Evolutionary conservation across 2,329 filamentous ascomycete species (phyloP).

Genomic region (Aspergillus sp.): DNA sequence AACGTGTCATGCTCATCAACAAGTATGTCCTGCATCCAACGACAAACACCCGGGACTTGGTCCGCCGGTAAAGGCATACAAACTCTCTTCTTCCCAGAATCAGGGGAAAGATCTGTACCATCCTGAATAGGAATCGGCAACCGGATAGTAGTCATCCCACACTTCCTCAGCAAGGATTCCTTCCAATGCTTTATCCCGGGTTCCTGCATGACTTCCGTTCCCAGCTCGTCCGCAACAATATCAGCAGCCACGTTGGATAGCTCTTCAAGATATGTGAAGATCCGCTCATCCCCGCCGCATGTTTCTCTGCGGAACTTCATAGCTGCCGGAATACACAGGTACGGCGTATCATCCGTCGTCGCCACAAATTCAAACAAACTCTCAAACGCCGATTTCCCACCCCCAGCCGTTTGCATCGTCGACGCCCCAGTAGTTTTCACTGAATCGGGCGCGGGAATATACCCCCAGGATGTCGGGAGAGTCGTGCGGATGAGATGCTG

Average conservation of each 20-base stretch:
- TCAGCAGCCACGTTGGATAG: slow-evolving; percentile 60
- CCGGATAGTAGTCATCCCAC: slow-evolving; percentile 65
- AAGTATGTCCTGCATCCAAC: slow-evolving; percentile 54
- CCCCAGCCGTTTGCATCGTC: slow-evolving; percentile 26
- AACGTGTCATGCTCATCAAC: slow-evolving; percentile 63
- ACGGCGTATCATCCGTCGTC: slow-evolving; percentile 66
- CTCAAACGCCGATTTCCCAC: slow-evolving; percentile 55
- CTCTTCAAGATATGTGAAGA: slow-evolving; percentile 56
- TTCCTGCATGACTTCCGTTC: slow-evolving; percentile 63
- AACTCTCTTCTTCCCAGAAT: slow-evolving; percentile 3
- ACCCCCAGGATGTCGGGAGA: slow-evolving; percentile 75
- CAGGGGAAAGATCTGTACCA: neutral
- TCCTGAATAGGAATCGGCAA: slow-evolving; percentile 53
- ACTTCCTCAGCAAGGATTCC: slow-evolving; percentile 48
- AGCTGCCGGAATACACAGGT: slow-evolving; percentile 64
- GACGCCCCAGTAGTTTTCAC: slow-evolving; percentile 42
- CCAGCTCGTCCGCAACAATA: slow-evolving; percentile 55
- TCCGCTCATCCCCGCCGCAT: slow-evolving; percentile 66
- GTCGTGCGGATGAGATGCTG: slow-evolving; percentile 68
- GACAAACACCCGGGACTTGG: slow-evolving; percentile 36
- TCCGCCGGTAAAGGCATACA: slow-evolving; percentile 29
- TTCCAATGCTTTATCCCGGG: slow-evolving; percentile 22
- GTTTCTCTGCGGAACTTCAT: slow-evolving; percentile 62
- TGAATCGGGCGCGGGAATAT: slow-evolving; percentile 42
- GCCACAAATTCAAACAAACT: slow-evolving; percentile 69